phyloP scores from a whole-genome alignment of 1,284 basidiomycete species.

The Ustilago curta region DNA sequence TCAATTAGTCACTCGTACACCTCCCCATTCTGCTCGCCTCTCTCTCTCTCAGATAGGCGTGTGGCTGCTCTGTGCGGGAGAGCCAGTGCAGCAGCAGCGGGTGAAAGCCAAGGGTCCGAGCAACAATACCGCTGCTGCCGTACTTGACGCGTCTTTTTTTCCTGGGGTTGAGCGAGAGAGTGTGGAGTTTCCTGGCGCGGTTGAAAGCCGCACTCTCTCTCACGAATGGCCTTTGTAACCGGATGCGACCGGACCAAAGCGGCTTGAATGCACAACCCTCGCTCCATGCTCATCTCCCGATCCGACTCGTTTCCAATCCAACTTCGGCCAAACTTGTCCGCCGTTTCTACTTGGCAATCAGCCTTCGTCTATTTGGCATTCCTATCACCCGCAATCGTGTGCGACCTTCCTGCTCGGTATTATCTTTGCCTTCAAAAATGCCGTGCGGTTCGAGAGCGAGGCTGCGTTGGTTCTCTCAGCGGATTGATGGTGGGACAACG shows the following conservation, averaged over 20 bases:
- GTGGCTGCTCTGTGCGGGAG: background rate
- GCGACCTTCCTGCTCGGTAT: too few species aligned
- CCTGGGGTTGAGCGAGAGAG: background rate
- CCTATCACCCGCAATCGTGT: too few species aligned
- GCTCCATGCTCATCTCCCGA: constrained; percentile 17
- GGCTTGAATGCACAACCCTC: constrained; percentile 17
- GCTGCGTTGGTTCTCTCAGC: too few species aligned
- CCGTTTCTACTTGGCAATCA: background rate
- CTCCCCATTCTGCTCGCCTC: background rate
- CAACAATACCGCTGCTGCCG: background rate
- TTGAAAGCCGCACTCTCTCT: constrained; percentile 29
- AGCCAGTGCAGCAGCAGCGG: background rate
- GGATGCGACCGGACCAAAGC: constrained; percentile 36
- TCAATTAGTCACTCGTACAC: constrained; percentile 19
- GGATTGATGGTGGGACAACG: too few species aligned
- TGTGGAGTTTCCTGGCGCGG: constrained; percentile 35
- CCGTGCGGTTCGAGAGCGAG: too few species aligned
- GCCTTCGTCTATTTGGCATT: background rate
- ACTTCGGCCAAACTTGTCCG: background rate
- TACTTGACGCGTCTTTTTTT: constrained; percentile 14
- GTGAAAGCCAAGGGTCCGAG: constrained; percentile 26
- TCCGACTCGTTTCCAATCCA: background rate
- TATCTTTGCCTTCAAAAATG: too few species aligned
- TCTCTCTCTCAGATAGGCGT: background rate
- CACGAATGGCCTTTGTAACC: constrained; percentile 4